A percentile compares a stretch with the other conserved stretches of the same genome.
These are phyloP conservation scores for Trichoderma aggressivum DNA, from an alignment of 2,329 filamentous ascomycete genomes.

Conservation along the genomic window DNA sequence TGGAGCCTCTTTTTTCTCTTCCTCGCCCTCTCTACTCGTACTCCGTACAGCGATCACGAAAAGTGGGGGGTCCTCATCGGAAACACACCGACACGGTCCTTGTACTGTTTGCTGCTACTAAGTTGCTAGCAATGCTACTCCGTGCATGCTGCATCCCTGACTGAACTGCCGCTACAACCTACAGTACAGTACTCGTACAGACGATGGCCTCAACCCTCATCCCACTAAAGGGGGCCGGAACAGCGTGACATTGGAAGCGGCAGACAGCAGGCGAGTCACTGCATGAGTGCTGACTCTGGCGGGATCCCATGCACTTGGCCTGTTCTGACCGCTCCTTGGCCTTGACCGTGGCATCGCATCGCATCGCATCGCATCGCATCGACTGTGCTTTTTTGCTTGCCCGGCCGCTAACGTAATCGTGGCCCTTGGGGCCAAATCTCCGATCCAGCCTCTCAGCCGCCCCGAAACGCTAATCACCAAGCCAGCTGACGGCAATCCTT, in stretches of 20 bases:
- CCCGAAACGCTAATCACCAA: slow-evolving; percentile 2
- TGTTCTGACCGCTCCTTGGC: slow-evolving; percentile 10
- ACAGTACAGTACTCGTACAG: too few species aligned
- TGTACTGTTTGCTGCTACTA: background rate
- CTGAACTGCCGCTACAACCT: background rate
- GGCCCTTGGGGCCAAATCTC: background rate
- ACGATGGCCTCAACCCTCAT: background rate
- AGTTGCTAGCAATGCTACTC: background rate
- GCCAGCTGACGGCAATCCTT: background rate
- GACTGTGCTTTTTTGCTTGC: background rate
- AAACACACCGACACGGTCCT: slow-evolving; percentile 11
- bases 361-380: background rate
- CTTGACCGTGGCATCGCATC: background rate
- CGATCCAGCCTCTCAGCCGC: slow-evolving; percentile 16
- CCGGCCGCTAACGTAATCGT: background rate
- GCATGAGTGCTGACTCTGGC: background rate
- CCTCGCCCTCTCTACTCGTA: too few species aligned
- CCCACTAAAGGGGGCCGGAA: background rate
- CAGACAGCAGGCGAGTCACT: background rate
- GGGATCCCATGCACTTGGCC: background rate
- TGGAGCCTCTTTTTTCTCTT: background rate
- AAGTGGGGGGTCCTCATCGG: slow-evolving; percentile 8
- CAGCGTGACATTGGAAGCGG: background rate
- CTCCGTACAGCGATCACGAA: background rate
- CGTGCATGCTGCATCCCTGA: background rate